These are phyloP conservation scores for Euphrasia arctica DNA, from an alignment of 305 asterid genomes.

Conservation along the genomic window DNA sequence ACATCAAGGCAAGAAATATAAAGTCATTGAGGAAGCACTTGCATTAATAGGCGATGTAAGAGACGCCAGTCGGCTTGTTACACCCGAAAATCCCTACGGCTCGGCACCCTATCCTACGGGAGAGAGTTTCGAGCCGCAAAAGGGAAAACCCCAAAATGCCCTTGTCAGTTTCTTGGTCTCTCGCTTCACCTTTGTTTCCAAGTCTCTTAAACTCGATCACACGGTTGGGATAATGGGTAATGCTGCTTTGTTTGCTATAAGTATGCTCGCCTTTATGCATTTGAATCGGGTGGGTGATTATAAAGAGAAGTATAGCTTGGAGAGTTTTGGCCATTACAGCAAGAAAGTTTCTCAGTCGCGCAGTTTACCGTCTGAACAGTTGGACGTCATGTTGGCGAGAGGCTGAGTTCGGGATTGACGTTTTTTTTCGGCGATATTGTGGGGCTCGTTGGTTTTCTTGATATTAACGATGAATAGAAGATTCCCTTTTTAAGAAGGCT, in stretches of 20 bases:
- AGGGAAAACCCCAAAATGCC: conserved; percentile 41
- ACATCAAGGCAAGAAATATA: conserved; percentile 81
- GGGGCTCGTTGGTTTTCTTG: conserved; percentile 20
- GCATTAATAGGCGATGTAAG: conserved; percentile 80
- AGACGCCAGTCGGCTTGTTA: conserved; percentile 54
- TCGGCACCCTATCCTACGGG: conserved; percentile 35
- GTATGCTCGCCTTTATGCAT: conserved; percentile 81
- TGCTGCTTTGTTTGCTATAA: conserved; percentile 81
- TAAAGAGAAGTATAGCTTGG: conserved; percentile 44
- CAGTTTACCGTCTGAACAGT: conserved; percentile 28
- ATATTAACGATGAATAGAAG: conserved; percentile 21
- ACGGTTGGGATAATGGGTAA: conserved; percentile 79
- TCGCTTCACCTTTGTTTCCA: conserved; percentile 48
- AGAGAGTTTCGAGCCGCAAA: conserved; percentile 30
- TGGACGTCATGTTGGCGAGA: conserved; percentile 83
- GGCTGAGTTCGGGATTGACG: conserved; percentile 37
- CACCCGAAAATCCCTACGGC: conserved; percentile 50
- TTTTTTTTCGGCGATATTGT: background rate
- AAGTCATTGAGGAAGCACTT: conserved; percentile 93
- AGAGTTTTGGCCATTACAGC: conserved; percentile 34
- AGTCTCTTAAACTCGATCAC: conserved; percentile 60
- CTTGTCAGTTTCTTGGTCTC: conserved; percentile 50
- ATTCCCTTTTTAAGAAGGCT: background rate
- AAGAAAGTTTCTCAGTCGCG: conserved; percentile 35
- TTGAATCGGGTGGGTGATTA: conserved; percentile 57